phyloP scores from a whole-genome alignment of 176 grass and related monocot genomes.

The Carex pumila region DNA sequence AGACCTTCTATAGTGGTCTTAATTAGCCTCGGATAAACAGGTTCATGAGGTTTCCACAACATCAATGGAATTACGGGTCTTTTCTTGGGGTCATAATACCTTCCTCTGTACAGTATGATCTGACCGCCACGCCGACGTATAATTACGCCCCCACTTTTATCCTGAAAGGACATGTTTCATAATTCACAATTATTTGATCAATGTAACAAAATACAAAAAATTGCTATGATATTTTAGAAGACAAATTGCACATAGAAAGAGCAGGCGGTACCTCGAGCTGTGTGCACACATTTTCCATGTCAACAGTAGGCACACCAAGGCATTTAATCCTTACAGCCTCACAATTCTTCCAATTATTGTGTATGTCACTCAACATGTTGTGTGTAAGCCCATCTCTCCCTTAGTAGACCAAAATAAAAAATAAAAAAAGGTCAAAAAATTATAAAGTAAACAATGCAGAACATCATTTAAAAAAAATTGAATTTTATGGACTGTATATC shows the following conservation, averaged over 20 bases:
- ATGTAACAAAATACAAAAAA: background rate
- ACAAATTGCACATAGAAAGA: background rate
- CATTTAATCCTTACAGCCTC: conserved; percentile 83
- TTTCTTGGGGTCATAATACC: conserved; percentile 80
- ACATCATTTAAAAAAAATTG: background rate
- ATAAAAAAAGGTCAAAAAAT: background rate
- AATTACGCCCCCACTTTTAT: conserved; percentile 80
- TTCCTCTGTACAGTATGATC: conserved; percentile 71
- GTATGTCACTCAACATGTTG: conserved; percentile 95
- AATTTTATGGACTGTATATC: background rate
- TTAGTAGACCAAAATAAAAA: conserved; percentile 15
- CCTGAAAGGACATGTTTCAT: conserved; percentile 27
- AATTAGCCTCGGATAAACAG: conserved; percentile 72
- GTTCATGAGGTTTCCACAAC: conserved; percentile 89
- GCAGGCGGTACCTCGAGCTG: conserved; percentile 59
- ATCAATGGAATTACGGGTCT: conserved; percentile 74
- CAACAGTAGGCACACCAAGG: conserved; percentile 75
- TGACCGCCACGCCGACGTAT: conserved; percentile 54
- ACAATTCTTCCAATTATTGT: conserved; percentile 70
- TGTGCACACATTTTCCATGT: conserved; percentile 81
- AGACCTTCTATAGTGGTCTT: conserved; percentile 72
- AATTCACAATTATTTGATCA: background rate
- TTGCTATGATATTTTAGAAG: background rate
- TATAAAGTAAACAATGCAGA: background rate
- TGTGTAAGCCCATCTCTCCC: conserved; percentile 97